phyloP scores from a whole-genome alignment of 495 filamentous ascomycete genomes.

The Penicillium arizonense region DNA sequence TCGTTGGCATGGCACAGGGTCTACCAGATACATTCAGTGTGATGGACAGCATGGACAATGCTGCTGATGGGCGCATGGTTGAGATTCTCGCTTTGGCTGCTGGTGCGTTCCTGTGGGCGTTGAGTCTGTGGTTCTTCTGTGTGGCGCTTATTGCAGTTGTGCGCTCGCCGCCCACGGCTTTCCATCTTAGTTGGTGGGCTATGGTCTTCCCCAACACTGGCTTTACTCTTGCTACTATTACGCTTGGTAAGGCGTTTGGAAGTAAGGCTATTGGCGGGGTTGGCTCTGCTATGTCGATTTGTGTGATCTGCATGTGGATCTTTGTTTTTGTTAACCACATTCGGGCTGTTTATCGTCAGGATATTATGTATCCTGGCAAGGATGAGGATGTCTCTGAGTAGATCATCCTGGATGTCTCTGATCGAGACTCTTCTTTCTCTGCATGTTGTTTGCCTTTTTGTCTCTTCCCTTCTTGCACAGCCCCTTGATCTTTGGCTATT shows the following conservation, averaged over 20 bases:
- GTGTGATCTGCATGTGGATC: slow-evolving; percentile 55
- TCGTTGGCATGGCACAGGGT: slow-evolving; percentile 61
- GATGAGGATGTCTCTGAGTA: slow-evolving; percentile 56
- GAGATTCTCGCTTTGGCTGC: slow-evolving; percentile 47
- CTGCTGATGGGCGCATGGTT: slow-evolving; percentile 38
- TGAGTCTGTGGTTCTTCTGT: slow-evolving; percentile 72
- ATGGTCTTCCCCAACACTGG: slow-evolving; percentile 52
- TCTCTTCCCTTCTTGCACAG: slow-evolving; percentile 3
- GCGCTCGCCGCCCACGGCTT: slow-evolving; percentile 47
- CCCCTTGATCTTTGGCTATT: background rate
- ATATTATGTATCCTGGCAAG: slow-evolving; percentile 62
- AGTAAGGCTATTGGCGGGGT: slow-evolving; percentile 41
- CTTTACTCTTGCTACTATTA: slow-evolving; percentile 46
- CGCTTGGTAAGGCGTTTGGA: slow-evolving; percentile 38
- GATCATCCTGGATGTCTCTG: background rate
- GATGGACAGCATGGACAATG: slow-evolving; percentile 22
- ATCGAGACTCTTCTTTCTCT: background rate
- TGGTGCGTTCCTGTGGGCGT: slow-evolving; percentile 65
- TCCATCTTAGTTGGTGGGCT: slow-evolving; percentile 51
- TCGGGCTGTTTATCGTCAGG: slow-evolving; percentile 48
- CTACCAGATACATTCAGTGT: slow-evolving; percentile 38
- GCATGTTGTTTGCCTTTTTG: background rate
- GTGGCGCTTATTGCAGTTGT: slow-evolving; percentile 55
- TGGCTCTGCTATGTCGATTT: slow-evolving; percentile 43
- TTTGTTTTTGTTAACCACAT: slow-evolving; percentile 55